These are phyloP conservation scores for Aspergillus pseudotamarii DNA, from an alignment of 2,329 filamentous ascomycete species.

Conservation along the genomic window DNA sequence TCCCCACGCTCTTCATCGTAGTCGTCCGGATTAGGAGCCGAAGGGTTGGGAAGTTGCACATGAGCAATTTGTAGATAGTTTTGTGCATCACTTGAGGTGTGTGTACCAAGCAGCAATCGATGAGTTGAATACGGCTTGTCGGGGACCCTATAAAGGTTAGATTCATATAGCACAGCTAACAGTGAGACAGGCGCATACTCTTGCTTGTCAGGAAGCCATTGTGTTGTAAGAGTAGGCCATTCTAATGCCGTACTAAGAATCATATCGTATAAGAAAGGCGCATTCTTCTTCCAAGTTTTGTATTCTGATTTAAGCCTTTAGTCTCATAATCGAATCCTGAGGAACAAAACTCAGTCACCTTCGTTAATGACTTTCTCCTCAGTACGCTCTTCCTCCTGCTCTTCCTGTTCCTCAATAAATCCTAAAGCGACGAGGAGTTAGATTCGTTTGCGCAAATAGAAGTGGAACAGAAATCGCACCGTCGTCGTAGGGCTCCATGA, in stretches of 20 bases:
- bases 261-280: constrained; percentile 97
- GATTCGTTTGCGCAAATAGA: constrained; percentile 20
- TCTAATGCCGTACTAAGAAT: constrained; percentile 92
- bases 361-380: constrained; percentile 94
- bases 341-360: constrained; percentile 51
- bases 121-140: constrained; percentile 87
- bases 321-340: not conserved
- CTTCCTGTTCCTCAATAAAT: constrained; percentile 43
- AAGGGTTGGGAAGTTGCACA: constrained; percentile 84
- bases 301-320: constrained; percentile 67
- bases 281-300: constrained; percentile 99
- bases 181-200: constrained; percentile 51
- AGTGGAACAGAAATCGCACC: constrained; percentile 24
- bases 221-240: constrained; percentile 95
- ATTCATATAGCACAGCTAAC: not conserved
- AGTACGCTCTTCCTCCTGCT: constrained; percentile 72
- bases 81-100: constrained; percentile 80
- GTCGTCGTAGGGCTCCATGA: constrained; percentile 42
- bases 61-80: constrained; percentile 96
- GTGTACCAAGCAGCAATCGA: constrained; percentile 88
- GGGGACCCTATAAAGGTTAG: constrained; percentile 57
- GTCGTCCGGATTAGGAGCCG: constrained; percentile 71
- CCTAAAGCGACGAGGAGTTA: constrained; percentile 25
- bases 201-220: constrained; percentile 97
- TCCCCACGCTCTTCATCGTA: constrained; percentile 92